Conservation (phyloP, 2,329 filamentous ascomycete genomes). For the Scytalidium lignicola region DNA sequence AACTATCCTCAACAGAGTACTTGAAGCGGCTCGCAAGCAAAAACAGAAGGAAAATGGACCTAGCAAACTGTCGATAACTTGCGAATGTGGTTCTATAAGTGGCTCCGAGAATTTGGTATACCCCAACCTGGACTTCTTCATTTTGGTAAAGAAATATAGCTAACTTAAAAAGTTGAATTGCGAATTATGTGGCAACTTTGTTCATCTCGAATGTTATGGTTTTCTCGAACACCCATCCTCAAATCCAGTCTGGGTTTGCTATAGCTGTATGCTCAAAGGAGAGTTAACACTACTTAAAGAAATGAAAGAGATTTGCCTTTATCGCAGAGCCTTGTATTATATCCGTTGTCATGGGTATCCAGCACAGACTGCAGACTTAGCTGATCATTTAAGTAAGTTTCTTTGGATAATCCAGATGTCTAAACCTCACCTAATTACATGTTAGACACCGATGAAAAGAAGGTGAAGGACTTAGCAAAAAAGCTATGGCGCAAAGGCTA, state of each 20-base stretch:
- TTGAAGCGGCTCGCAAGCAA: neutral
- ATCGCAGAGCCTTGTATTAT: neutral
- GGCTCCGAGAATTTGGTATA: neutral
- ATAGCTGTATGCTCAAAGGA: neutral
- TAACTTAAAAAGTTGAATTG: neutral
- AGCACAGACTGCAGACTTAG: neutral
- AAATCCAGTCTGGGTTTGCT: neutral
- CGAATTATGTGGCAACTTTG: neutral
- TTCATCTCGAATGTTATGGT: neutral
- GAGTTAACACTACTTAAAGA: neutral
- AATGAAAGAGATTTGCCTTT: neutral
- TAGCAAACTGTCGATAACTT: neutral
- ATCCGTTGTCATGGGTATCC: neutral
- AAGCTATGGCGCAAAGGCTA: neutral
- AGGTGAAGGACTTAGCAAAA: neutral
- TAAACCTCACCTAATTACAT: neutral
- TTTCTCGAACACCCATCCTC: neutral
- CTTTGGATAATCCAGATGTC: neutral
- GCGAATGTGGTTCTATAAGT: neutral
- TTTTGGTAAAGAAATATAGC: neutral
- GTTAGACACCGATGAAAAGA: neutral
- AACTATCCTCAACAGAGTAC: neutral
- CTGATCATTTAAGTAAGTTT: neutral
- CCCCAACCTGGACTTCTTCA: neutral
- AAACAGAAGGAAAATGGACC: neutral